Conservation (phyloP, 2,329 filamentous ascomycete species). For the Colletotrichum aenigma region DNA sequence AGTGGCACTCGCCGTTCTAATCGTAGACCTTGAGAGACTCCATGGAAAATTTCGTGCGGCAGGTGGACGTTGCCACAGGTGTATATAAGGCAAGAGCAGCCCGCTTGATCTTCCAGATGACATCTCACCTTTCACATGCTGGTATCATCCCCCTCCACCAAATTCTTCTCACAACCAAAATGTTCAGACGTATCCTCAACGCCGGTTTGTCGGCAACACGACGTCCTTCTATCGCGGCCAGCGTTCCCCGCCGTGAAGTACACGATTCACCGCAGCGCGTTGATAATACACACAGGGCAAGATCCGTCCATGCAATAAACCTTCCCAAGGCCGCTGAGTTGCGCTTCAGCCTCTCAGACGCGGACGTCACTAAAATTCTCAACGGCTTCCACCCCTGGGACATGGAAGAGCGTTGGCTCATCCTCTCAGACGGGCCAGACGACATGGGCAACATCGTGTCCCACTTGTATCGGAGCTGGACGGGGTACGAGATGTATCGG, state of each 20-base stretch:
- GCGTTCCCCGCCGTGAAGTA: background rate
- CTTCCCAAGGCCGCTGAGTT: background rate
- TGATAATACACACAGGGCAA: background rate
- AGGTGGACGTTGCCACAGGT: background rate
- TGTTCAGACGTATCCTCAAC: background rate
- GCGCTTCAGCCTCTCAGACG: background rate
- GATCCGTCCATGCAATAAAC: background rate
- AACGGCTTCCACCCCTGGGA: background rate
- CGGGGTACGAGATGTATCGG: background rate
- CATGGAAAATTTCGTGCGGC: background rate
- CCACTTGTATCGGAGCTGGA: background rate
- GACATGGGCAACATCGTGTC: background rate
- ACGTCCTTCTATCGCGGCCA: background rate
- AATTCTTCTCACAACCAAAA: background rate
- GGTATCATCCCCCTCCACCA: background rate
- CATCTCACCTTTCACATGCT: background rate
- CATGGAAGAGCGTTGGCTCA: background rate
- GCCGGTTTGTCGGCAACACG: background rate
- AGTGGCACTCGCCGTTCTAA: background rate
- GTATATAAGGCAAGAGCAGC: background rate
- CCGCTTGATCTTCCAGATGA: background rate
- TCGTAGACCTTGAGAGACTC: background rate
- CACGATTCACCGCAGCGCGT: background rate
- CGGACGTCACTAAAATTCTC: background rate
- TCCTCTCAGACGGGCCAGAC: background rate